Conservation (phyloP, 2,329 filamentous ascomycete genomes). For the Colletotrichum aenigma region DNA sequence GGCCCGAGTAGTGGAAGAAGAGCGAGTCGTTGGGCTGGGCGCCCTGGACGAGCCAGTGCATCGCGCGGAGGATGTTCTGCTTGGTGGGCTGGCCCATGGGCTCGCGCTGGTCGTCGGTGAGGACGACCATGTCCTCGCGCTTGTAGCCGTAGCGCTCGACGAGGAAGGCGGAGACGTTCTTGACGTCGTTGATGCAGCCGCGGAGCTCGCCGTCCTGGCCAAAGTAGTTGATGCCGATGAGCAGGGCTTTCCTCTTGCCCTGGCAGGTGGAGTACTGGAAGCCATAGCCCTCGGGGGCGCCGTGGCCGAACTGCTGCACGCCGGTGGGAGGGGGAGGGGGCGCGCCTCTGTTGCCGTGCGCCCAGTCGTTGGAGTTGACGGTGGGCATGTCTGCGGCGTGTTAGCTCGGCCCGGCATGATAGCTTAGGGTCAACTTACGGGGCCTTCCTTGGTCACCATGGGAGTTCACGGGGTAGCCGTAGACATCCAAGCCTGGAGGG, state of each 20-base stretch:
- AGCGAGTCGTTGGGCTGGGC: constrained; percentile 77
- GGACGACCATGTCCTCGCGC: constrained; percentile 79
- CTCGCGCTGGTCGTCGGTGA: constrained; percentile 77
- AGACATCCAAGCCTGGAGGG: constrained; percentile 46
- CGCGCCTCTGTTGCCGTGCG: constrained; percentile 31
- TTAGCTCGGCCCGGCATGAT: not conserved
- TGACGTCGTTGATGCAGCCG: constrained; percentile 82
- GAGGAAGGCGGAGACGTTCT: constrained; percentile 76
- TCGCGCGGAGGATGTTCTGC: constrained; percentile 74
- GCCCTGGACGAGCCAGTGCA: constrained; percentile 76
- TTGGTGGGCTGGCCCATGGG: constrained; percentile 76
- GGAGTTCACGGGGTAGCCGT: constrained; percentile 48
- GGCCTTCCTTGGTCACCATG: constrained; percentile 11
- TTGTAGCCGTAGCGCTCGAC: constrained; percentile 72
- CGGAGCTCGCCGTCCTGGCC: constrained; percentile 72
- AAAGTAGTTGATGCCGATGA: constrained; percentile 85
- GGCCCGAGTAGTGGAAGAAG: constrained; percentile 80
- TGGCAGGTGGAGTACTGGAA: constrained; percentile 81
- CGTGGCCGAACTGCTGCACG: constrained; percentile 67
- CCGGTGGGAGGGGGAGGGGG: constrained; percentile 50
- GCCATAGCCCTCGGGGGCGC: constrained; percentile 70
- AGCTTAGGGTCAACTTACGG: not conserved
- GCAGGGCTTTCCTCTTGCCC: constrained; percentile 73
- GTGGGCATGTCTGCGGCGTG: constrained; percentile 17
- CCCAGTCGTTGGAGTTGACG: constrained; percentile 29